Evolutionary conservation across 1,284 basidiomycete species (phyloP).

Genomic region (Trametes pubescens): DNA sequence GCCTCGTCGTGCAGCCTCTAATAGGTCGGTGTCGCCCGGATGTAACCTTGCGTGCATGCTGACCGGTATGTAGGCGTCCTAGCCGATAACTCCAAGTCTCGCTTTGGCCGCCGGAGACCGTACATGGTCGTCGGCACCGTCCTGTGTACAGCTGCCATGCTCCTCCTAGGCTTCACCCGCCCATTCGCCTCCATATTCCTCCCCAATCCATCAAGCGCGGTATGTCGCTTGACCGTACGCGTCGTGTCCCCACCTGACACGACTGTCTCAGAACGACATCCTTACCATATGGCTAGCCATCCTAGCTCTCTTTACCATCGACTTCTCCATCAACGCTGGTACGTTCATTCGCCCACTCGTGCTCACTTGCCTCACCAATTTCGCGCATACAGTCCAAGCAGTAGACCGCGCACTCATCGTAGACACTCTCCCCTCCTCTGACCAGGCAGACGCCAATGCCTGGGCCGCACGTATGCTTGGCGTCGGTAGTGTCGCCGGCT

Average conservation of each 20-base stretch:
- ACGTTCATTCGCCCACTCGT: slow-evolving; percentile 29
- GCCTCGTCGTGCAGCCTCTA: slow-evolving; percentile 91
- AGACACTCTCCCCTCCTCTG: slow-evolving; percentile 69
- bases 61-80: slow-evolving; percentile 62
- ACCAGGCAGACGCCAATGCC: slow-evolving; percentile 90
- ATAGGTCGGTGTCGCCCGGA: slow-evolving; percentile 61
- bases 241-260: neutral
- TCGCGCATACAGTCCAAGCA: slow-evolving; percentile 68
- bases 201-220: slow-evolving; percentile 45
- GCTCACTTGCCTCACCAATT: slow-evolving; percentile 6
- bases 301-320: slow-evolving; percentile 87
- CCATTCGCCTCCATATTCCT: slow-evolving; percentile 75
- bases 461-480: slow-evolving; percentile 95
- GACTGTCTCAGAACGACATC: slow-evolving; percentile 57
- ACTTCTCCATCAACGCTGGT: slow-evolving; percentile 94
- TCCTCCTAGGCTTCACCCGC: slow-evolving; percentile 87
- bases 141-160: slow-evolving; percentile 76
- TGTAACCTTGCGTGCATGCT: neutral
- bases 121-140: slow-evolving; percentile 83
- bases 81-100: slow-evolving; percentile 88
- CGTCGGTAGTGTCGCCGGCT: slow-evolving; percentile 83
- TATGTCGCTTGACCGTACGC: slow-evolving; percentile 33
- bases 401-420: slow-evolving; percentile 86
- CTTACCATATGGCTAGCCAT: slow-evolving; percentile 85
- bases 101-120: slow-evolving; percentile 84